phyloP scores from a whole-genome alignment of 2,329 filamentous ascomycete species.

The Penicillium polonicum region DNA sequence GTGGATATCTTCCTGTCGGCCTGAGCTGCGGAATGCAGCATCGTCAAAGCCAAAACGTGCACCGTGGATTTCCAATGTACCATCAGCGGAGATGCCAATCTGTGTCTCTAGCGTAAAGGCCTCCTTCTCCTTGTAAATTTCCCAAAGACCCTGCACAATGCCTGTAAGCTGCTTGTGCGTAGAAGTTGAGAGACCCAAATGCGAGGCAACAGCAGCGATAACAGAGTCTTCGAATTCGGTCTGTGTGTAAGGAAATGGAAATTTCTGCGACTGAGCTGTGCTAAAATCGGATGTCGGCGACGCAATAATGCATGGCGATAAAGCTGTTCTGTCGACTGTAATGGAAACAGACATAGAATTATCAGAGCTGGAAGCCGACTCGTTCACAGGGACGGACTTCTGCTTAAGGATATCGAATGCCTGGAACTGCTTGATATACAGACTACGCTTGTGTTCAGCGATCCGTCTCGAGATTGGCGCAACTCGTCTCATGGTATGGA shows the following conservation, averaged over 20 bases:
- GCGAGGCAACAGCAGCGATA: conserved; percentile 42
- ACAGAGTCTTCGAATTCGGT: conserved; percentile 48
- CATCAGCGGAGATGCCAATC: conserved; percentile 44
- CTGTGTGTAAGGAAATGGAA: conserved; percentile 61
- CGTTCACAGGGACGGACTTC: conserved; percentile 48
- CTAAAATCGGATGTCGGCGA: conserved; percentile 52
- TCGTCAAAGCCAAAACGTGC: conserved; percentile 68
- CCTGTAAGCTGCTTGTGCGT: conserved; percentile 47
- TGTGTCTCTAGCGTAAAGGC: conserved; percentile 60
- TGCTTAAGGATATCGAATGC: conserved; percentile 57
- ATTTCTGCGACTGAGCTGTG: conserved; percentile 50
- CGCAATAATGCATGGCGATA: conserved; percentile 63
- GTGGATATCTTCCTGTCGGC: conserved; percentile 63
- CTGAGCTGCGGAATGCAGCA: conserved; percentile 62
- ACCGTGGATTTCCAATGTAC: conserved; percentile 51
- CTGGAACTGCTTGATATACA: conserved; percentile 57
- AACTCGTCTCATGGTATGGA: conserved; percentile 50
- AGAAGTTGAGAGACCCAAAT: conserved; percentile 55
- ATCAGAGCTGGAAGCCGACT: conserved; percentile 39
- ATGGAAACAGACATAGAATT: conserved; percentile 57
- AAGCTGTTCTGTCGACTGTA: conserved; percentile 62
- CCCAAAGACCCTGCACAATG: conserved; percentile 56
- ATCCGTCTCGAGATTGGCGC: conserved; percentile 4
- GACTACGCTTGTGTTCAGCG: conserved; percentile 34
- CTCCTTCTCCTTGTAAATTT: conserved; percentile 64